These are phyloP conservation scores for Myxozyma monticola DNA, from an alignment of 805 yeast species.

Conservation along the genomic window DNA sequence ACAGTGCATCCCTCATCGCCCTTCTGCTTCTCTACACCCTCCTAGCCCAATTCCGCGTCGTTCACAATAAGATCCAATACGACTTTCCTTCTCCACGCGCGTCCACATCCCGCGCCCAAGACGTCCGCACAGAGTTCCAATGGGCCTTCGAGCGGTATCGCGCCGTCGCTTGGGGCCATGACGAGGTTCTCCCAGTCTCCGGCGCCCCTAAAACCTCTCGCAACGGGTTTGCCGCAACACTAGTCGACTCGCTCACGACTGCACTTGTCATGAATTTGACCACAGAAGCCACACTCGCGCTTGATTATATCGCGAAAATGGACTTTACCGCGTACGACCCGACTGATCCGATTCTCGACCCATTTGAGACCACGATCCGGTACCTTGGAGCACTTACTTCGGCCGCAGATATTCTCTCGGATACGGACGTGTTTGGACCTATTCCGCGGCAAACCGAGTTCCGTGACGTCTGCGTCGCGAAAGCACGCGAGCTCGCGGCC, in stretches of 20 bases:
- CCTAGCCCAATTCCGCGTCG: too few relatives aligned
- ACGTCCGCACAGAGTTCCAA: constrained; percentile 15
- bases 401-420: constrained; percentile 46
- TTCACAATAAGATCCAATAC: constrained; percentile 11
- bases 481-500: constrained; percentile 44
- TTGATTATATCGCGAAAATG: constrained; percentile 38
- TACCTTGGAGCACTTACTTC: constrained; percentile 49
- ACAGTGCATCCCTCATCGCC: too few relatives aligned
- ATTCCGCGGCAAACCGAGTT: constrained; percentile 9
- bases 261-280: constrained; percentile 42
- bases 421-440: constrained; percentile 31
- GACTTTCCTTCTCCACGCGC: constrained; percentile 6
- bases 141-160: constrained; percentile 23
- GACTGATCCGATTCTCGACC: constrained; percentile 39
- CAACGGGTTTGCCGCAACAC: constrained; percentile 48
- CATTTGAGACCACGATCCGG: constrained; percentile 47
- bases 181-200: constrained; percentile 42
- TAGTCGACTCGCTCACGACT: constrained; percentile 49
- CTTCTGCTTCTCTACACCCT: too few relatives aligned
- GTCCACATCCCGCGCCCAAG: constrained; percentile 22
- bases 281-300: constrained; percentile 39
- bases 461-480: constrained; percentile 32
- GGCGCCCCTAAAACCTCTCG: constrained; percentile 37
- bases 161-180: constrained; percentile 40
- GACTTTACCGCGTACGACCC: constrained; percentile 43